Evolutionary conservation across 2,329 filamentous ascomycete species (phyloP).

Genomic region (Ophiostoma perfectum): DNA sequence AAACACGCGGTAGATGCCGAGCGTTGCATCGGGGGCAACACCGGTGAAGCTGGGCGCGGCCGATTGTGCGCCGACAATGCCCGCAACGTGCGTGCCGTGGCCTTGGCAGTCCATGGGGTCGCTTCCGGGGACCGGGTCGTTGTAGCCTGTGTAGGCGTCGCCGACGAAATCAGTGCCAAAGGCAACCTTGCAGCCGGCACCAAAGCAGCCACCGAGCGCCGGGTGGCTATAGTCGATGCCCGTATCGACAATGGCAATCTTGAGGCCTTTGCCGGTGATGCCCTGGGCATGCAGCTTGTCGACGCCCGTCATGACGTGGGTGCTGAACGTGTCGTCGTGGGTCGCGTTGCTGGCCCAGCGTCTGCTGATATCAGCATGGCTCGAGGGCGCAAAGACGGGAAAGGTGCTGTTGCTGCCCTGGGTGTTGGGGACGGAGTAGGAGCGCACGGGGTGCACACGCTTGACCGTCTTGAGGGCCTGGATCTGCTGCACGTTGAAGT

Average conservation of each 20-base stretch:
- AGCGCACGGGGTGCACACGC: no score
- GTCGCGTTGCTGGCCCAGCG: no score
- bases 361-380: no score
- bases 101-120: constrained; percentile 29
- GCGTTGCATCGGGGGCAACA: constrained; percentile 30
- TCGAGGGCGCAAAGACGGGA: no score
- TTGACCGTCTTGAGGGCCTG: no score
- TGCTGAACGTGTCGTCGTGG: no score
- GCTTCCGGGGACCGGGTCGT: constrained; percentile 20
- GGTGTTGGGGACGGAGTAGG: no score
- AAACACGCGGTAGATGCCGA: constrained; percentile 29
- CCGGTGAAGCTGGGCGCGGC: constrained; percentile 20
- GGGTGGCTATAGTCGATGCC: neutral
- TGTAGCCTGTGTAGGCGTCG: neutral
- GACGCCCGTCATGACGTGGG: neutral
- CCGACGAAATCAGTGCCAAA: neutral
- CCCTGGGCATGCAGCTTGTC: neutral
- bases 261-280: neutral
- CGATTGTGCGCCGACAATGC: constrained; percentile 28
- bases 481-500: no score
- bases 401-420: no score
- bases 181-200: neutral
- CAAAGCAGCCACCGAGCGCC: neutral
- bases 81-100: constrained; percentile 23
- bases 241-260: neutral